These are phyloP conservation scores for Fagus sylvatica DNA, from an alignment of 306 rosid genomes.

Conservation along the genomic window DNA sequence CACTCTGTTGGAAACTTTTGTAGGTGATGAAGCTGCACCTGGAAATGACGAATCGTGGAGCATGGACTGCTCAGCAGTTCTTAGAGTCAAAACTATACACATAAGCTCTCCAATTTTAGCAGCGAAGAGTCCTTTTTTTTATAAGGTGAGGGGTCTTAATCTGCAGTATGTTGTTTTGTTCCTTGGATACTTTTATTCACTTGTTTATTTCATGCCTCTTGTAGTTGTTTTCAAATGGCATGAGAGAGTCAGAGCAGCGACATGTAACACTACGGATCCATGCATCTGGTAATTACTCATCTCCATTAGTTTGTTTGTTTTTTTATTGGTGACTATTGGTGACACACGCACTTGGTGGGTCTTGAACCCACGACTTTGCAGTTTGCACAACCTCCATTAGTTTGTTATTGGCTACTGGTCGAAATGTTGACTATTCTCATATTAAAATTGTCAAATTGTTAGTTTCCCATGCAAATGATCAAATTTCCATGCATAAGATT, in stretches of 20 bases:
- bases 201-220: conserved; percentile 18
- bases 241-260: conserved; percentile 41
- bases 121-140: conserved; percentile 54
- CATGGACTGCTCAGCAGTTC: conserved; percentile 19
- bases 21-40: conserved; percentile 31
- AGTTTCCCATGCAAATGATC: background rate
- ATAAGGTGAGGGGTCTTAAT: conserved; percentile 32
- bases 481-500: background rate
- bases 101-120: conserved; percentile 59
- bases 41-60: conserved; percentile 22
- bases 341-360: no score
- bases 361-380: no score
- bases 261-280: conserved; percentile 45
- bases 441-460: background rate
- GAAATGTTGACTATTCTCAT: background rate
- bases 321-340: background rate
- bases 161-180: conserved; percentile 4
- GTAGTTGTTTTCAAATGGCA: conserved; percentile 47
- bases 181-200: conserved; percentile 2
- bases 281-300: conserved; percentile 42
- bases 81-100: conserved; percentile 38
- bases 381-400: no score
- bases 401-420: background rate
- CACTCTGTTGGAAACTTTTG: conserved; percentile 8
- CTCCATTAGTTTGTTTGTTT: background rate